Conservation (phyloP, 371 early-diverging fungal species). For the Mortierella polycephala region DNA sequence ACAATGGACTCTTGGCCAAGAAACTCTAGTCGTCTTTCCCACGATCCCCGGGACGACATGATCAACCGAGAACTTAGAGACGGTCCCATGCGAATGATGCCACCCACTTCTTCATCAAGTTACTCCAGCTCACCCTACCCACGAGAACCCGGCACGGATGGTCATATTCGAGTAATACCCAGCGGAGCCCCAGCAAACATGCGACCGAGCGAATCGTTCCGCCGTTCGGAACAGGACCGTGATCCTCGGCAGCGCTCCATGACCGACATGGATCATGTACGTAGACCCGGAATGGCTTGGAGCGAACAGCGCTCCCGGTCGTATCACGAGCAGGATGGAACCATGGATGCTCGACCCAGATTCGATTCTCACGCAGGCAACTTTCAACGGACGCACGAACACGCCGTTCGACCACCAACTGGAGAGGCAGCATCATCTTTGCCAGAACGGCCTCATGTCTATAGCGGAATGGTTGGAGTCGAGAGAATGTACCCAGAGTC, state of each 20-base stretch:
- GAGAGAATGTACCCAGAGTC: conserved; percentile 15
- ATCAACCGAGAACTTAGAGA: conserved; percentile 12
- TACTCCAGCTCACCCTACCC: conserved; percentile 30
- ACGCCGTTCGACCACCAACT: not conserved
- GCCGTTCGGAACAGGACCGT: conserved; percentile 18
- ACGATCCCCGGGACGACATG: conserved; percentile 12
- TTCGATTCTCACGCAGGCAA: conserved; percentile 18
- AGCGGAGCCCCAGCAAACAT: not conserved
- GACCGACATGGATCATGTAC: conserved; percentile 35
- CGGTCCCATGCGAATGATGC: conserved; percentile 10
- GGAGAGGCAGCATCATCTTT: conserved; percentile 7
- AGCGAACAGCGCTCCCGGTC: conserved; percentile 40
- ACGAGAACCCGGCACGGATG: conserved; percentile 7
- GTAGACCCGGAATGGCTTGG: conserved; percentile 17
- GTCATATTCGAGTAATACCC: conserved; percentile 13
- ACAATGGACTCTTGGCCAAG: conserved; percentile 33
- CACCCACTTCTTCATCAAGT: not conserved
- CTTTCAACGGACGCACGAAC: conserved; percentile 18
- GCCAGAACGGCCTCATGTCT: conserved; percentile 16
- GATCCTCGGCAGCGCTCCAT: conserved; percentile 29
- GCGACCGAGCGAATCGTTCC: conserved; percentile 14
- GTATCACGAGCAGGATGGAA: conserved; percentile 26
- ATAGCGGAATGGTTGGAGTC: conserved; percentile 27
- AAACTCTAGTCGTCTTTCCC: conserved; percentile 11
- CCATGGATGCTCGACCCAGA: conserved; percentile 16